Conservation (phyloP, 2,329 filamentous ascomycete genomes). For the Neopestalotiopsis sp. region DNA sequence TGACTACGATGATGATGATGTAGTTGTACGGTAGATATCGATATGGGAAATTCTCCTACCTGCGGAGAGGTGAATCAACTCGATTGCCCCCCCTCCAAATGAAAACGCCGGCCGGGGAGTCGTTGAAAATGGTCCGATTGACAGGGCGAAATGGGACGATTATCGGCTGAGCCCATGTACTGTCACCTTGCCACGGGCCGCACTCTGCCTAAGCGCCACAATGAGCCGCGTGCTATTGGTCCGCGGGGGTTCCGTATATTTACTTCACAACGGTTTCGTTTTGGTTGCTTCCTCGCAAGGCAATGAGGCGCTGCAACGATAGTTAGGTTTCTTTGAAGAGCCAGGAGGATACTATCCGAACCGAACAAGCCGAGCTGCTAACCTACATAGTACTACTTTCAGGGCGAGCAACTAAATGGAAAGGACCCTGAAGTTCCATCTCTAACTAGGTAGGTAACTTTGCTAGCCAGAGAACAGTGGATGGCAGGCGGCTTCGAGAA, state of each 20-base stretch:
- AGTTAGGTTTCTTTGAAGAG: background rate
- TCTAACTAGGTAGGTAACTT: background rate
- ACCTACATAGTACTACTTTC: background rate
- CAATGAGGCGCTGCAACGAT: background rate
- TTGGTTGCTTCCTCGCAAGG: background rate
- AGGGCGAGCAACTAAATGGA: background rate
- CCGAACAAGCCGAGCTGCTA: slow-evolving; percentile 1
- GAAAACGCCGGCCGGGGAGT: background rate
- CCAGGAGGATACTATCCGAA: background rate
- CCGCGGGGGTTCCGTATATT: background rate
- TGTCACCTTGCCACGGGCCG: slow-evolving; percentile 14
- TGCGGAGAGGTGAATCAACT: background rate
- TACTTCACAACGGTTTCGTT: background rate
- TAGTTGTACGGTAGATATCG: background rate
- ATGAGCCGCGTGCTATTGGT: background rate
- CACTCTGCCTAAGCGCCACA: slow-evolving; percentile 7
- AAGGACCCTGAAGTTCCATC: background rate
- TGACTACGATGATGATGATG: background rate
- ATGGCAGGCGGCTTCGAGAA: background rate
- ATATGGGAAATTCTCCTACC: background rate
- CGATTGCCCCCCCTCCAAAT: background rate
- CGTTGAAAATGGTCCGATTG: slow-evolving; percentile 3
- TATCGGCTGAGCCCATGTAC: slow-evolving; percentile 10
- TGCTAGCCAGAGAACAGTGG: background rate
- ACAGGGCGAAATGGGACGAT: slow-evolving; percentile 11